phyloP scores from a whole-genome alignment of 805 yeast genomes.

The Saccharomycopsis olivae region DNA sequence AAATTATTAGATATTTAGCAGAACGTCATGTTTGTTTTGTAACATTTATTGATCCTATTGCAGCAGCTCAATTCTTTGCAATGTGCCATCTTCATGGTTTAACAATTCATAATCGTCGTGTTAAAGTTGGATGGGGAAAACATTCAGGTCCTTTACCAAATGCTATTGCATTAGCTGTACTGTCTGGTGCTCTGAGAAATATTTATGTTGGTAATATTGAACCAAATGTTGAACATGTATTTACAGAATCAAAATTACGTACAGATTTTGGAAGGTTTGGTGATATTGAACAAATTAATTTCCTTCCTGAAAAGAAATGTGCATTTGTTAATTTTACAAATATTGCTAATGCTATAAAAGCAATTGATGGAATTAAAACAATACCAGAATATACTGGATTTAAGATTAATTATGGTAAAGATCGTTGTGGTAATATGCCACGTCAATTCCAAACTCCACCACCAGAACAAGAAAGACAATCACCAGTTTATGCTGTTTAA shows the following conservation, averaged over 20 bases:
- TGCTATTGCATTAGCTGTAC: constrained; percentile 79
- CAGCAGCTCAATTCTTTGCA: constrained; percentile 96
- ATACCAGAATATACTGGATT: constrained; percentile 56
- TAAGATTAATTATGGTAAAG: constrained; percentile 87
- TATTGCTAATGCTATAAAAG: constrained; percentile 83
- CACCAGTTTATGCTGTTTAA: too few relatives aligned
- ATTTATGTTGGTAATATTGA: constrained; percentile 74
- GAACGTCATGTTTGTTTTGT: constrained; percentile 91
- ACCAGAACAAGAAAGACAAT: too few relatives aligned
- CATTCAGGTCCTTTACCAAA: constrained; percentile 88
- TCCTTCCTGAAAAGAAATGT: constrained; percentile 72
- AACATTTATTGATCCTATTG: constrained; percentile 91
- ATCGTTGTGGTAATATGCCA: constrained; percentile 91
- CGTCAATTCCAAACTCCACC: constrained; percentile 42
- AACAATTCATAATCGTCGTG: constrained; percentile 72
- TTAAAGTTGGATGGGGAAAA: constrained; percentile 96
- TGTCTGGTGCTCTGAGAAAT: constrained; percentile 90
- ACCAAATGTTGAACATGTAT: constrained; percentile 30
- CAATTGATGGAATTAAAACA: constrained; percentile 82
- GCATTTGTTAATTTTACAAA: constrained; percentile 89
- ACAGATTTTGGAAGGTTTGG: constrained; percentile 75
- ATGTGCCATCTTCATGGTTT: constrained; percentile 86
- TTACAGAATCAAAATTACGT: constrained; percentile 51
- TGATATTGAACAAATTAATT: constrained; percentile 90
- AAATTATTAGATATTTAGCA: constrained; percentile 65